Evolutionary conservation across 371 early-diverging fungal species (phyloP), one percentile per base, ranked within the genome.

Genomic region (Mucor irregularis): DNA sequence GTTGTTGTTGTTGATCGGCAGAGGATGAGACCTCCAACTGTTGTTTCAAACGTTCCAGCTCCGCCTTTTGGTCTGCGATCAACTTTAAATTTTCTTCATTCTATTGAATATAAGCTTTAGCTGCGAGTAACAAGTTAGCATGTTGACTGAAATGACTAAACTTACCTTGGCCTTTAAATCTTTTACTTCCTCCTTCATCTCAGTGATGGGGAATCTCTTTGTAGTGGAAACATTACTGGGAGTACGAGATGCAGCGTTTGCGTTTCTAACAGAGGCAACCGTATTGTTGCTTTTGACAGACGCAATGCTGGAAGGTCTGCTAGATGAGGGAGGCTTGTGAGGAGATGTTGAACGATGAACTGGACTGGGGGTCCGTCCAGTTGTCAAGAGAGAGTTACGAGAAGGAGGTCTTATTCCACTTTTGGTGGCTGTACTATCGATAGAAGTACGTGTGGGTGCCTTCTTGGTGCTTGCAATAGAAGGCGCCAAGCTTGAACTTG

Each of bases 11-110:
- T 10, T 13, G 61, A 19, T 34, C n/a, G n/a, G 43, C 26, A 6
- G 17, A 42, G 21, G 35, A 44, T n/a, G 44, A 57, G 34, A 45
- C 57, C 24, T 47, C 26, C 40, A 77, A 43, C 40, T 69, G 69
- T 24, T 51, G 62, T 40, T 65, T 64, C 38, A 69, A 53, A 11
- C 49, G 46, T 46, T 63, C 67, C 11, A 70, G 63, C 38, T 66
- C 67, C 49, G 67, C 66, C n/a, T 66, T 53, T 48, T 78, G 75
- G 28, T 75, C 58, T 24, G 69, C 79, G 59, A 78, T 75, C 51
- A 75, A 52, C 30, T 73, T 63, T 26, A 71, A 48, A 33, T 75
- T 68, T 46, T 64, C 72, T 17, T 75, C 68, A 56, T 75, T 75
- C 79, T 73, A 30, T 4, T 49, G 33, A 46, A 16, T 17, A 24